A percentile compares a stretch with the other conserved stretches of the same genome.
Conservation (phyloP, 2,329 filamentous ascomycete species). For the Aspergillus clavatus region DNA sequence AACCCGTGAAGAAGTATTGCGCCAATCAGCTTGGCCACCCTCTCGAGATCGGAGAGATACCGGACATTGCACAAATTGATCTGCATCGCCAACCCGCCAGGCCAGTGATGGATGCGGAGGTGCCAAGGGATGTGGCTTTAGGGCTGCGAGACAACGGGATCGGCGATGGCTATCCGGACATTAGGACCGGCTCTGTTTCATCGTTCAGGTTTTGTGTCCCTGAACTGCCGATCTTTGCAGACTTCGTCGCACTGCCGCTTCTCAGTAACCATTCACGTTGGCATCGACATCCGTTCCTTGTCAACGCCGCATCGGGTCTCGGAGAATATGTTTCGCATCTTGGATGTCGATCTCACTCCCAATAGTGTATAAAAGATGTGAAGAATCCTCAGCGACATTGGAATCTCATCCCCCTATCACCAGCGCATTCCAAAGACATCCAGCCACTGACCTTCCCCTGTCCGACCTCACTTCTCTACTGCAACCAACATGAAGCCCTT, state of each 20-base stretch:
- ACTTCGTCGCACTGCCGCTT: neutral
- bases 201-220: neutral
- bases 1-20: neutral
- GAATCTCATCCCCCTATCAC: too few species aligned
- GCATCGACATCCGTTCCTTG: neutral
- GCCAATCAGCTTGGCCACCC: too few species aligned
- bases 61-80: neutral
- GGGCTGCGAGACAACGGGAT: too few species aligned
- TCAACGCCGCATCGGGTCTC: neutral
- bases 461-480: too few species aligned
- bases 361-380: neutral
- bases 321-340: neutral
- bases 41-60: neutral
- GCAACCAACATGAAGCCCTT: conserved; percentile 6
- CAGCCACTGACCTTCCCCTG: too few species aligned
- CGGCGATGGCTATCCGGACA: neutral
- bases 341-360: neutral
- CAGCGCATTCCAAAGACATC: too few species aligned
- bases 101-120: neutral
- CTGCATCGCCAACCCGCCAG: neutral
- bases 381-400: too few species aligned
- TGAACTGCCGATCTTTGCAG: neutral
- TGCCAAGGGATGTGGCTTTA: neutral
- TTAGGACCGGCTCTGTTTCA: too few species aligned
- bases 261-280: neutral